Base-by-base conservation (phyloP, 371 early-diverging fungal species). In the Dinochytrium kinnereticum region DNA sequence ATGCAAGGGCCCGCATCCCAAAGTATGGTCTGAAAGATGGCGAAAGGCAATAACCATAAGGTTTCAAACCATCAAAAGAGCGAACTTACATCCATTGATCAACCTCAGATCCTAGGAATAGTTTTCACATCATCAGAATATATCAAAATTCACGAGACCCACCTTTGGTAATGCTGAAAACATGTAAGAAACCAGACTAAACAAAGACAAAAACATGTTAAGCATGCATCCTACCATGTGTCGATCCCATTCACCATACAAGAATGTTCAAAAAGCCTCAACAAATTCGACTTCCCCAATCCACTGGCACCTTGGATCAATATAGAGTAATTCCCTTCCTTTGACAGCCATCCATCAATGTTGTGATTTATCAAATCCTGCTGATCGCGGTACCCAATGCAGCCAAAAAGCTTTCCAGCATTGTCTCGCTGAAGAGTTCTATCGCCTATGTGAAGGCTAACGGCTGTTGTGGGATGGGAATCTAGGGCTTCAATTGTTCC, bases 11-110 rank as follows among this genome's bases (percentile, higher is more conserved):
- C 26, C 61, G 61, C 10, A 61, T 5, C 36, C 61, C 61, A 34
- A 61, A 61, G 24, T 61, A 61, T 61, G 61, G 61, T 24, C 61
- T 61, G 24, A 53, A 53, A 13, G 5, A 53, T 53, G 7, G n/a
- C n/a, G n/a, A n/a, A n/a, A n/a, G n/a, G n/a, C 26, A 26, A 53
- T 13, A 53, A 24, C 5, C 55, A 13, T 53, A 24, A 21, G 5
- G 13, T 53, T 5, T 53, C n/a, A n/a, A n/a, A n/a, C n/a, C n/a
- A n/a, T n/a, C n/a, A 53, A 24, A 53, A 53, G 55, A 15, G 24
- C 26, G 26, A 3, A 17, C 61, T 61, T 61, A 61, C 61, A 36
- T 61, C 61, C 61, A 61, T 34, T 61, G 61, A 26, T 61, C 61
- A 10, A 61, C 61, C 37, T 61, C 61, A 3, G 61, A 61, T 61